phyloP scores from a whole-genome alignment of 2,329 filamentous ascomycete genomes.

The Cladobotryum protrusum region DNA sequence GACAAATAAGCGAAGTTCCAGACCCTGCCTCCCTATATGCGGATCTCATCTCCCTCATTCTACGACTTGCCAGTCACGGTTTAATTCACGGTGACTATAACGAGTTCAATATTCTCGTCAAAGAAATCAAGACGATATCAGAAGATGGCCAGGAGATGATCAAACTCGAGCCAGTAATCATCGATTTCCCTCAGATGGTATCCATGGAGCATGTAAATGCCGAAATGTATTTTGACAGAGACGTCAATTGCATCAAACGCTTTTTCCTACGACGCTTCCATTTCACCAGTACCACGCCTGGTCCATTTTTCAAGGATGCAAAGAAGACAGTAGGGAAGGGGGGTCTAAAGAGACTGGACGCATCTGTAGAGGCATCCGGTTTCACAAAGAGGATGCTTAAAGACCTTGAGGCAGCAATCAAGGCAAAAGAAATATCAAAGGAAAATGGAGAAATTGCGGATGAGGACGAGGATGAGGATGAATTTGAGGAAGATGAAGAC shows the following conservation, averaged over 20 bases:
- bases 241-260: constrained; percentile 90
- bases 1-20: constrained; percentile 78
- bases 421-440: constrained; percentile 58
- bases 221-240: constrained; percentile 94
- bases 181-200: constrained; percentile 98
- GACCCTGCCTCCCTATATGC: constrained; percentile 81
- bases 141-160: constrained; percentile 39
- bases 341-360: constrained; percentile 67
- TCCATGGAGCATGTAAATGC: constrained; percentile 92
- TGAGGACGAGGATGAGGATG: constrained; percentile 24
- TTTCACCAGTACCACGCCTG: constrained; percentile 74
- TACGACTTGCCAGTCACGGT: constrained; percentile 76
- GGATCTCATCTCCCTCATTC: constrained; percentile 82
- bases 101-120: constrained; percentile 96
- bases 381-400: constrained; percentile 97
- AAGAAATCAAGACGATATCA: constrained; percentile 53
- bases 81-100: constrained; percentile 98
- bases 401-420: constrained; percentile 86
- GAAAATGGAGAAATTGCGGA: constrained; percentile 27
- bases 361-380: constrained; percentile 83
- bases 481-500: constrained; percentile 22
- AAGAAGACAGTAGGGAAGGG: constrained; percentile 65
- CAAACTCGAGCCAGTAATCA: constrained; percentile 69
- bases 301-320: constrained; percentile 80
- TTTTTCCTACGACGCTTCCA: constrained; percentile 89